Base-by-base conservation (phyloP, 768 basidiomycete genomes). In the Crucibulum laeve region DNA sequence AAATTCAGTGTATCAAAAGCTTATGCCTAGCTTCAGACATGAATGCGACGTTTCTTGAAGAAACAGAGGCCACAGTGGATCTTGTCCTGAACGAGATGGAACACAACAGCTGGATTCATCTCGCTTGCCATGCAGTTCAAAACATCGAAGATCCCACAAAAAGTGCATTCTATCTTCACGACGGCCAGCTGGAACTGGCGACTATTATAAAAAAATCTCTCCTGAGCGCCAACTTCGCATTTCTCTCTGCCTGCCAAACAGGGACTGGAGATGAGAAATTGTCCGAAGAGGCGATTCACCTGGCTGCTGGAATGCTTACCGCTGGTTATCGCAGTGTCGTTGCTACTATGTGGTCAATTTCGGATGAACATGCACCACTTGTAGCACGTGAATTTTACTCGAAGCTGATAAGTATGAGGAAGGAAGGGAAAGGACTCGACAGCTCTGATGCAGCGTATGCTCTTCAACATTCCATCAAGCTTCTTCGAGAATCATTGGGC, bases 271-370 rank as follows among this genome's bases (percentile, higher is more conserved):
- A 48, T 14, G 40, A 50, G 3, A 35, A 18, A 5, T 40, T 52
- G 1, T 43, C 51, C 3, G 51, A 53, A 7, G 54, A 55, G 18
- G 44, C 52, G 21, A 44, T 53, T 13, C 54, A 55, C 32, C 34
- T 55, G 24, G 52, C 54, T 3, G 54, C 46, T 18, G 54, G 54
- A 28, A 53, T 55, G 54, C 39, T 53, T 8, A 45, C 45, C 14
- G 51, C 42, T 1, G 53, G 53, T n/a, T 55, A 47, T 35, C 44
- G 48, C 13, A 37, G 53, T 3, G 48, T 50, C 8, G 44, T 53
- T 5, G 46, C 44, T 13, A 55, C 51, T 10, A 55, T 55, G 54
- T 55, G 54, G 51, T 43, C 48, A 3, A 55, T 55, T 18, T 24
- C 24, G 17, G 54, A 55, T 23, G 14, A 32, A 10, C 30, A 44